Evolutionary conservation across 179 eudicot species (phyloP), one percentile per base, ranked within the genome.

Genomic region (Silene noctiflora): DNA sequence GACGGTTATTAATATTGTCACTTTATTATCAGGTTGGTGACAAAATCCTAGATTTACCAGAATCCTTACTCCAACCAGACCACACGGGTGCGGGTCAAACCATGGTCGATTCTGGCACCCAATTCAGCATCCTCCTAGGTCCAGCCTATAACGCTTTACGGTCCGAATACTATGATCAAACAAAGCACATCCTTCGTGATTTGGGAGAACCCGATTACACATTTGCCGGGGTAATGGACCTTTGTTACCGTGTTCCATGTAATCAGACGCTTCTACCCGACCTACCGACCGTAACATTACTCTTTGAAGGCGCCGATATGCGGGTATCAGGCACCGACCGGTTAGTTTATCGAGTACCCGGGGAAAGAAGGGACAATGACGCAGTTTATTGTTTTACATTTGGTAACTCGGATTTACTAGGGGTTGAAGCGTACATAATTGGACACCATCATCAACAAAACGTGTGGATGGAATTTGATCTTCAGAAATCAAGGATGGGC

Each of bases 91-190:
- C 98, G 62, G 98, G 98, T 63, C 98, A 91, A 64, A 91, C 98
- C n/a, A 93, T 91, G 96, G 89, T 93, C 3, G 98, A 93, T 69
- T 93, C 98, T 17, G 98, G 98, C 4, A 93, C 98, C 9, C 98
- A 93, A 67, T 93, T 89, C 68, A 91, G 89, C 0, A 89, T 90
- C 71, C 77, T 93, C 0, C 93, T 93, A 2, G 98, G 97, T 2
- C 85, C 88, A 20, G 98, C 62, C 20, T 93, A 93, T 25, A 83
- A 77, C 4, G 85, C 85, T 0, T 55, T 93, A 14, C 83, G 70
- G 69, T 71, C 82, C 51, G 98, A 93, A 77, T 88, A 86, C 69
- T 31, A 79, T 55, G 81, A 71, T 58, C 97, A 91, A 67, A 90
- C 91, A 0, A 85, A 66, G 27, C 79, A 83, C 1, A 64, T 84